Evolutionary conservation across 1,284 basidiomycete species (phyloP).

Genomic region (Marasmius fiardii): DNA sequence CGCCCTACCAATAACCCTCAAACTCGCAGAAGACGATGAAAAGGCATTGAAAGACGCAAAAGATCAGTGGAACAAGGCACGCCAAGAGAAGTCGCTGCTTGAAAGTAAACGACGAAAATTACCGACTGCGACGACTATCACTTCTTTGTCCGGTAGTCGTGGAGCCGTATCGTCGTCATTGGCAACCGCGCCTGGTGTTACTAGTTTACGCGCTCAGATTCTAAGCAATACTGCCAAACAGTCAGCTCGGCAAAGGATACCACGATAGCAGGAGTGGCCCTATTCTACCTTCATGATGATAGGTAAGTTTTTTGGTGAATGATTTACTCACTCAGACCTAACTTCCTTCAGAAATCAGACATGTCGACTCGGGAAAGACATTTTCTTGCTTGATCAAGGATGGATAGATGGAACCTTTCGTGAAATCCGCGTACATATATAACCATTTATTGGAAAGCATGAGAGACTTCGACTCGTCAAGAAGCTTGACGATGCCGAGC

Average conservation of each 20-base stretch:
- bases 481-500: no score
- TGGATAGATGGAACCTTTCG: no score
- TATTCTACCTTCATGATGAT: no score
- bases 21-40: background rate
- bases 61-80: background rate
- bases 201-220: background rate
- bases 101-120: background rate
- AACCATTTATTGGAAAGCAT: no score
- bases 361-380: no score
- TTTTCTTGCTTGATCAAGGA: no score
- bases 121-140: background rate
- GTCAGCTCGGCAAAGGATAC: background rate
- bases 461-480: no score
- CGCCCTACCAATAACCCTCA: background rate
- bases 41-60: constrained; percentile 1
- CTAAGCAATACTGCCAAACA: background rate
- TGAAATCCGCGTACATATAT: no score
- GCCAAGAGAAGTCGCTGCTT: background rate
- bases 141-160: background rate
- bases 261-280: no score
- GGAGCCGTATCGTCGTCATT: background rate
- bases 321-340: no score
- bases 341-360: no score
- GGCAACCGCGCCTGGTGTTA: background rate
- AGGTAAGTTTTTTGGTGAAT: no score